phyloP scores from a whole-genome alignment of 2,329 filamentous ascomycete genomes.

The Paramyrothecium roridum region DNA sequence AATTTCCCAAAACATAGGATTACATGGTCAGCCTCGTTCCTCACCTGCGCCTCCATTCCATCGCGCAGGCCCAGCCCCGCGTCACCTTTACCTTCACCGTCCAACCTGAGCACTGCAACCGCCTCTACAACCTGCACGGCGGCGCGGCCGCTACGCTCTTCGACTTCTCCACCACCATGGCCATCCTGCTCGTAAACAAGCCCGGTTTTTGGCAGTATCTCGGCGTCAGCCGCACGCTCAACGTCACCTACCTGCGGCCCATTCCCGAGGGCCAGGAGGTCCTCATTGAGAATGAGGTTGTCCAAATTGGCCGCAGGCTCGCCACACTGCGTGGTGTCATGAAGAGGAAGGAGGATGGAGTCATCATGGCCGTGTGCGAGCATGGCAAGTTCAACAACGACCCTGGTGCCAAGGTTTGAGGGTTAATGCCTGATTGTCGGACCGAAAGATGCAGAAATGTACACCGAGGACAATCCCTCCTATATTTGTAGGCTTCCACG shows the following conservation, averaged over 20 bases:
- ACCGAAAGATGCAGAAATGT: background rate
- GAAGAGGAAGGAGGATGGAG: slow-evolving; percentile 48
- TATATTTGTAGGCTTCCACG: slow-evolving; percentile 9
- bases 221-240: slow-evolving; percentile 64
- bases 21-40: slow-evolving; percentile 42
- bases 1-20: slow-evolving; percentile 26
- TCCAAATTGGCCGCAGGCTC: slow-evolving; percentile 55
- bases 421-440: background rate
- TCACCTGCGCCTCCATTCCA: slow-evolving; percentile 34
- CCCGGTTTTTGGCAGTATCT: slow-evolving; percentile 60
- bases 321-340: slow-evolving; percentile 53
- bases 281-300: slow-evolving; percentile 53
- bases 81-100: slow-evolving; percentile 47
- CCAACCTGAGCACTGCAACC: slow-evolving; percentile 49
- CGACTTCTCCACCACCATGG: slow-evolving; percentile 61
- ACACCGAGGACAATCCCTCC: too few species aligned
- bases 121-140: slow-evolving; percentile 54
- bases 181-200: slow-evolving; percentile 51
- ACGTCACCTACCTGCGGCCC: slow-evolving; percentile 65
- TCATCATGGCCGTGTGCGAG: slow-evolving; percentile 55
- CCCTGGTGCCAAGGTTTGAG: slow-evolving; percentile 28
- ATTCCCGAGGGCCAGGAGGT: slow-evolving; percentile 48
- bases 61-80: slow-evolving; percentile 30
- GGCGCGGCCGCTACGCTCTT: slow-evolving; percentile 65
- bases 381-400: slow-evolving; percentile 65